phyloP scores from a whole-genome alignment of 1,284 basidiomycete genomes.

The Tilletia caries region DNA sequence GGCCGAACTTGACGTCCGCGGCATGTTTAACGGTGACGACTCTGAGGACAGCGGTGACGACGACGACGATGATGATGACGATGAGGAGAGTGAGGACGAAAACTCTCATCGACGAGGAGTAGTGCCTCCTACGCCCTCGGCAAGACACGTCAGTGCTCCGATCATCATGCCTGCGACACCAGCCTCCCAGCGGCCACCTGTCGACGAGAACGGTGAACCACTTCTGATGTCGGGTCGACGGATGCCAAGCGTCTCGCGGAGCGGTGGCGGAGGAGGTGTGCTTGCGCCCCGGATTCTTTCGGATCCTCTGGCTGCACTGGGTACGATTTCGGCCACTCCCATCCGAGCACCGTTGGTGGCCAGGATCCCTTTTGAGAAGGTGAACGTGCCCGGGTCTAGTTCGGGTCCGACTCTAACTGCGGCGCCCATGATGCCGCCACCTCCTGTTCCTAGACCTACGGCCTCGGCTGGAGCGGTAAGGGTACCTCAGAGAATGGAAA shows the following conservation, averaged over 20 bases:
- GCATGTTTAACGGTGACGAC: slow-evolving; percentile 49
- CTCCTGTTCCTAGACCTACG: background rate
- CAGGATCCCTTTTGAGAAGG: slow-evolving; percentile 4
- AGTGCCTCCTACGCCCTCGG: slow-evolving; percentile 6
- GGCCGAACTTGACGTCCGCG: slow-evolving; percentile 41
- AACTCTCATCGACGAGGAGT: slow-evolving; percentile 6
- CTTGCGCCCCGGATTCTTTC: background rate
- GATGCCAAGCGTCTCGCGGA: background rate
- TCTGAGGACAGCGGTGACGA: slow-evolving; percentile 20
- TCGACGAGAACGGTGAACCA: slow-evolving; percentile 4
- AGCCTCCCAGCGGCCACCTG: background rate
- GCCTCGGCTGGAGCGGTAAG: background rate
- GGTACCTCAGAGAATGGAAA: slow-evolving; percentile 6
- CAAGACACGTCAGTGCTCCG: background rate
- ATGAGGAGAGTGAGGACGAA: slow-evolving; percentile 28
- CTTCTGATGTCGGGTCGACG: slow-evolving; percentile 1
- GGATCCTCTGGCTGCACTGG: background rate
- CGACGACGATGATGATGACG: slow-evolving; percentile 28
- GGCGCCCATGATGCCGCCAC: background rate
- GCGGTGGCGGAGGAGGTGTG: background rate
- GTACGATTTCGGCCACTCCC: background rate
- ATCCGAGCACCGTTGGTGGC: slow-evolving; percentile 1
- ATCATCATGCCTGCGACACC: background rate
- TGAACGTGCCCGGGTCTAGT: background rate
- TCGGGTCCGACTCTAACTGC: background rate